Base-by-base conservation (phyloP, 2,329 filamentous ascomycete genomes). In the Ramichloridium luteum region DNA sequence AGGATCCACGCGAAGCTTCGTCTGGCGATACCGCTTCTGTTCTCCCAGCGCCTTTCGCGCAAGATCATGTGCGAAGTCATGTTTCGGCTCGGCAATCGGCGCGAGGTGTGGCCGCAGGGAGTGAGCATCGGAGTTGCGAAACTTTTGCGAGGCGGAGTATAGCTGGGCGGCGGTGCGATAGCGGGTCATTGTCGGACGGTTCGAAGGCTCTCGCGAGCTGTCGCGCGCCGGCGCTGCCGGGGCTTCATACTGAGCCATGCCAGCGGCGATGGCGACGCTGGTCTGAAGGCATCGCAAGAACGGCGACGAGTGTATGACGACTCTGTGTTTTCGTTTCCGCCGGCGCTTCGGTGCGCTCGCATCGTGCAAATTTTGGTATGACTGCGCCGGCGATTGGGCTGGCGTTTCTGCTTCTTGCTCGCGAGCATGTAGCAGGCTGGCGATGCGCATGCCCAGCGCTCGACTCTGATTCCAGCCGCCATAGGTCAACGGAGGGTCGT, bases 401-500 rank as follows among this genome's bases (percentile, higher is more conserved):
- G 22, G n/a, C 62, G 63, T 32, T 68, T 70, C 36, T 30, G 30
- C 34, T 74, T 60, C 51, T 31, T 51, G 55, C 45, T 69, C 66
- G 16, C 65, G 57, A 23, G 62, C 59, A 34, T 68, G 56, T 11
- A 80, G 55, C 16, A 93, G 73, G 46, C 68, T 76, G n/a, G 74
- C 80, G 40, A 98, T 94, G 38, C 84, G 77, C 39, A 76, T 68
- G 11, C 90, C 90, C 14, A 94, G 71, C 4, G 77, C 74, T 46
- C 80, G 77, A 32, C 81, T 78, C 57, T 96, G 90, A 10, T 78
- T 73, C 80, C 90, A 94, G 43, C 90, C 90, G 45, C 83, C 82
- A 53, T 94, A 96, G 3, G 86, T 93, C 36, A 98, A 68, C 30
- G 90, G 90, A 44, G 90, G 83, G 45, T 98, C 88, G 64, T 96